phyloP scores from a whole-genome alignment of 2,329 filamentous ascomycete species.

The Diaporthe sp. region DNA sequence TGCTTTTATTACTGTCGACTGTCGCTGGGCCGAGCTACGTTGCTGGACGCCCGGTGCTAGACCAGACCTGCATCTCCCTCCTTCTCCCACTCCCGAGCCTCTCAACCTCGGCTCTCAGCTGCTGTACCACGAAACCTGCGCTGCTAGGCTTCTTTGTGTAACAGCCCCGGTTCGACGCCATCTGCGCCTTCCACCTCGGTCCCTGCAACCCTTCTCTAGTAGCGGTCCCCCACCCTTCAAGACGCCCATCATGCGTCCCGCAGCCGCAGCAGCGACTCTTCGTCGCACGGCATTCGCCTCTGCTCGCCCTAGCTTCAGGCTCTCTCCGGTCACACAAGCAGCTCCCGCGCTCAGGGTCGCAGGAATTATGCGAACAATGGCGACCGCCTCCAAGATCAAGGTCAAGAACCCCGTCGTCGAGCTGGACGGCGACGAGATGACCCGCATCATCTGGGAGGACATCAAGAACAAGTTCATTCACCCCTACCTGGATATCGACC shows the following conservation, averaged over 20 bases:
- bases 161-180: slow-evolving; percentile 8
- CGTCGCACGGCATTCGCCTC: slow-evolving; percentile 37
- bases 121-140: slow-evolving; percentile 15
- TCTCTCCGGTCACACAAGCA: slow-evolving; percentile 34
- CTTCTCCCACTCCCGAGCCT: slow-evolving; percentile 1
- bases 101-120: slow-evolving; percentile 23
- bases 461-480: slow-evolving; percentile 99
- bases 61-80: slow-evolving; percentile 9
- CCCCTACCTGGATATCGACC: slow-evolving; percentile 95
- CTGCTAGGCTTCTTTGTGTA: slow-evolving; percentile 8
- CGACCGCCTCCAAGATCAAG: slow-evolving; percentile 86
- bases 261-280: slow-evolving; percentile 39
- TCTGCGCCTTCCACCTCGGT: background rate
- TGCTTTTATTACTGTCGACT: slow-evolving; percentile 20
- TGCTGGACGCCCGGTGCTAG: slow-evolving; percentile 13
- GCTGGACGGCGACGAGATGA: slow-evolving; percentile 97
- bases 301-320: slow-evolving; percentile 28
- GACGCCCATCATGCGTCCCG: slow-evolving; percentile 34
- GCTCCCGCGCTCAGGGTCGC: slow-evolving; percentile 32
- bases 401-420: slow-evolving; percentile 99
- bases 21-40: slow-evolving; percentile 2
- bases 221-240: slow-evolving; percentile 10
- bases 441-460: slow-evolving; percentile 97
- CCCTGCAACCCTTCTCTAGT: slow-evolving; percentile 1
- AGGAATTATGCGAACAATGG: slow-evolving; percentile 61